These are phyloP conservation scores for Bipolaris zeicola DNA, from an alignment of 2,329 filamentous ascomycete genomes.

Conservation along the genomic window DNA sequence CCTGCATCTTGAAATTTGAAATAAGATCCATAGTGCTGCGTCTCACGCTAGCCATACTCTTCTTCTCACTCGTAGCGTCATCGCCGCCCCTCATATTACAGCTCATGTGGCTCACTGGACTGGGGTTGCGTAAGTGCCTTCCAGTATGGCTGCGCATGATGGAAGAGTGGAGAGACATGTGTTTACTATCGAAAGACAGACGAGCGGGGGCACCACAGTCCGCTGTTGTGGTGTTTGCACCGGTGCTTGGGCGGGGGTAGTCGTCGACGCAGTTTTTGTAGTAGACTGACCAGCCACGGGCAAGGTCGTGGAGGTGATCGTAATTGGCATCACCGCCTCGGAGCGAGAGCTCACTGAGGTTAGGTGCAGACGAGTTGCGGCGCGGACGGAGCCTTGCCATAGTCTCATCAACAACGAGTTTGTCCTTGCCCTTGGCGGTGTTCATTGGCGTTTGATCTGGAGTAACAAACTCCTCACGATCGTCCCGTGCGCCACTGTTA, in stretches of 20 bases:
- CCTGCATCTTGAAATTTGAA: conserved; percentile 44
- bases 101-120: conserved; percentile 28
- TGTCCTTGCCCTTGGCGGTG: conserved; percentile 17
- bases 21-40: conserved; percentile 51
- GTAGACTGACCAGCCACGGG: conserved; percentile 43
- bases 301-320: conserved; percentile 25
- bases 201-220: conserved; percentile 25
- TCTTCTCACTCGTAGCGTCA: conserved; percentile 23
- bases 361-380: conserved; percentile 31
- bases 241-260: conserved; percentile 33
- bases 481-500: neutral
- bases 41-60: conserved; percentile 43
- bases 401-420: conserved; percentile 25
- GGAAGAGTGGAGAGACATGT: conserved; percentile 19
- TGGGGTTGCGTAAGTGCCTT: conserved; percentile 30
- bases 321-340: conserved; percentile 20
- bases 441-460: neutral
- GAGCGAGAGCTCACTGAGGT: conserved; percentile 15
- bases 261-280: conserved; percentile 43
- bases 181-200: conserved; percentile 28
- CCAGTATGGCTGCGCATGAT: conserved; percentile 17
- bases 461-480: neutral
- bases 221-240: conserved; percentile 16
- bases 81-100: conserved; percentile 21
- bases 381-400: conserved; percentile 34